Conservation (phyloP, 805 yeast genomes). For the Starmerella davenportii region DNA sequence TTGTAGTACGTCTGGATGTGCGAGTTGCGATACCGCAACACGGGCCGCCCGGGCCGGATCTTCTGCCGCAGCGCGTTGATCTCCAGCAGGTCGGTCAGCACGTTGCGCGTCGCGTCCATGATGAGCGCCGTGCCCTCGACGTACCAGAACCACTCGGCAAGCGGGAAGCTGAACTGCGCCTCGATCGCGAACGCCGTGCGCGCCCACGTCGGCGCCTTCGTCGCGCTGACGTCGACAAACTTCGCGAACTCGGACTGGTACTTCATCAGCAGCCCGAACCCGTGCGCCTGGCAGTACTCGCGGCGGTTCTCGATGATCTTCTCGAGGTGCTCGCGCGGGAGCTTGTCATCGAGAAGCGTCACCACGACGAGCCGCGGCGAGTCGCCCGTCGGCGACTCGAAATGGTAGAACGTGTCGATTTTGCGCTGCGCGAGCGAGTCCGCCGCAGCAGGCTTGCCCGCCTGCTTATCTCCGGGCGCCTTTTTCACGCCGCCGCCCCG, state of each 20-base stretch:
- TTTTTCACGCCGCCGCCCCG: constrained; percentile 18
- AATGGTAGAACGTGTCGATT: constrained; percentile 10
- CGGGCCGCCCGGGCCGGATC: constrained; percentile 51
- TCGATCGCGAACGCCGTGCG: constrained; percentile 50
- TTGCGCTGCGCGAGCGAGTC: constrained; percentile 6
- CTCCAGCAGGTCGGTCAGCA: constrained; percentile 41
- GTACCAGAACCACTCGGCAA: constrained; percentile 82
- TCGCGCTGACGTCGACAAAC: constrained; percentile 14
- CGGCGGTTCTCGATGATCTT: constrained; percentile 70
- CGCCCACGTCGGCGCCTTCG: constrained; percentile 35
- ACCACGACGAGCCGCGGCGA: constrained; percentile 41
- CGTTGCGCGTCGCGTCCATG: constrained; percentile 47
- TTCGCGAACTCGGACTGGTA: constrained; percentile 61
- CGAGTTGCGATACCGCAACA: constrained; percentile 28
- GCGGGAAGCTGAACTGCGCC: constrained; percentile 87
- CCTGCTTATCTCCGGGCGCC: constrained; percentile 22
- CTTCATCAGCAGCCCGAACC: constrained; percentile 67
- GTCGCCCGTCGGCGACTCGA: constrained; percentile 6
- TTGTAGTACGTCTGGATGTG: constrained; percentile 40
- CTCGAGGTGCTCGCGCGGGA: constrained; percentile 42
- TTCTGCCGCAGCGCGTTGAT: constrained; percentile 45
- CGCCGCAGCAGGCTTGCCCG: constrained; percentile 3
- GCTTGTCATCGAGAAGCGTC: constrained; percentile 61
- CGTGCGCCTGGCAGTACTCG: constrained; percentile 67
- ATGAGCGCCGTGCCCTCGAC: constrained; percentile 55